phyloP scores from a whole-genome alignment of 2,329 filamentous ascomycete genomes.

The Diaporthe australafricana region DNA sequence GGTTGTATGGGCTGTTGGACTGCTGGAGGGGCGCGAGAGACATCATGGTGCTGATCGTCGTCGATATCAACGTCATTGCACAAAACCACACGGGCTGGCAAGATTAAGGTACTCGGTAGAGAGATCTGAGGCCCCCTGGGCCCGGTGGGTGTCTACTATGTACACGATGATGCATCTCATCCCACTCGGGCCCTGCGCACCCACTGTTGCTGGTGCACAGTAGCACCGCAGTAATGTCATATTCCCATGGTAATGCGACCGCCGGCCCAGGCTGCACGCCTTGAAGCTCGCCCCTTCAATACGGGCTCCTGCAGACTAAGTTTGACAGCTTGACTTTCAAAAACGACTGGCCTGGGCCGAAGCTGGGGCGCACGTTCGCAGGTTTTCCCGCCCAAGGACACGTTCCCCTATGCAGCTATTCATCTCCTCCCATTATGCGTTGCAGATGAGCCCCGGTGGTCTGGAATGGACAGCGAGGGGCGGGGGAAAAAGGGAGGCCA shows the following conservation, averaged over 20 bases:
- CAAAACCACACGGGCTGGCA: background rate
- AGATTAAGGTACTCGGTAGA: conserved; percentile 20
- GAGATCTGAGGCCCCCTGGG: conserved; percentile 5
- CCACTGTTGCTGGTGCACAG: background rate
- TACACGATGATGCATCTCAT: background rate
- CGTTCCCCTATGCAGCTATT: background rate
- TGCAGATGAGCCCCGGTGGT: background rate
- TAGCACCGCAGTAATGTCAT: conserved; percentile 10
- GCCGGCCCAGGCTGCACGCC: background rate
- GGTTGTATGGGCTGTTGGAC: background rate
- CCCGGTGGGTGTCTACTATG: background rate
- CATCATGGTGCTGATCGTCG: background rate
- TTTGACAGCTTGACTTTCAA: conserved; percentile 15
- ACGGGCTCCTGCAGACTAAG: conserved; percentile 9
- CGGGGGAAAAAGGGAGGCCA: background rate
- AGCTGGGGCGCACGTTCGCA: conserved; percentile 9
- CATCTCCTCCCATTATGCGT: conserved; percentile 17
- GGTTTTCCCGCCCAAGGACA: background rate
- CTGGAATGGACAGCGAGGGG: background rate
- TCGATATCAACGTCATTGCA: conserved; percentile 15
- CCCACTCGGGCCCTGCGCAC: conserved; percentile 6
- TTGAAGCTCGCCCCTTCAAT: background rate
- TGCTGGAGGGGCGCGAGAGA: conserved; percentile 8
- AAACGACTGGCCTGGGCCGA: background rate
- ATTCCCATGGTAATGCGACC: conserved; percentile 13